A percentile compares a stretch with the other conserved stretches of the same genome.
These are phyloP conservation scores for Ascomycota sp. DNA, from an alignment of 2,329 filamentous ascomycete species.

Conservation along the genomic window DNA sequence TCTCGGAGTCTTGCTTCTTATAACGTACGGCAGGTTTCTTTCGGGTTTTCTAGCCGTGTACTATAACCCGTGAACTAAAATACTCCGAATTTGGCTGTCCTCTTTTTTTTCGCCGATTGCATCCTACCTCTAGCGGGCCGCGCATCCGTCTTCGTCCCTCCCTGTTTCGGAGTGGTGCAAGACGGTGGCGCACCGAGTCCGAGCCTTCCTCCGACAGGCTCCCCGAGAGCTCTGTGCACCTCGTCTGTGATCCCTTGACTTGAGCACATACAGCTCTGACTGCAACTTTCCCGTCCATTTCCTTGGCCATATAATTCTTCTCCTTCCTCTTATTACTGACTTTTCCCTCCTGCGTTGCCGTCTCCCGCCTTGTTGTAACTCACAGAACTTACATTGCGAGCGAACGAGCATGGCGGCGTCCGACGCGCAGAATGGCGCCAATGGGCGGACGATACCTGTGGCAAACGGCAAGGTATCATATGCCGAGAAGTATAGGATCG, in stretches of 20 bases:
- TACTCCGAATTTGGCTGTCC: too few relatives aligned
- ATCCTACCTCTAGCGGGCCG: too few relatives aligned
- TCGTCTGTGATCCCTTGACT: conserved; percentile 1
- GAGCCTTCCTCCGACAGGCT: neutral
- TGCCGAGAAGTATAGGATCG: conserved; percentile 62
- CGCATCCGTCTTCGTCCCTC: too few relatives aligned
- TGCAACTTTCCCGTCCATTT: neutral
- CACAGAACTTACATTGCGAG: conserved; percentile 22
- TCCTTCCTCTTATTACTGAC: neutral
- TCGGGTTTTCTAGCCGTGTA: too few relatives aligned
- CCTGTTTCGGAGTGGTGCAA: too few relatives aligned
- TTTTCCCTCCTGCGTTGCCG: neutral
- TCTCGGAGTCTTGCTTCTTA: too few relatives aligned
- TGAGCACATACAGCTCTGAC: too few relatives aligned
- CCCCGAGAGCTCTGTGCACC: neutral
- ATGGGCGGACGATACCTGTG: conserved; percentile 28
- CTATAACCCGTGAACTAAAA: too few relatives aligned
- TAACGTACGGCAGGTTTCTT: too few relatives aligned
- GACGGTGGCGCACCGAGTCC: neutral
- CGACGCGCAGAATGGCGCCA: conserved; percentile 15
- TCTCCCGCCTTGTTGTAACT: neutral
- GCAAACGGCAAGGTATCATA: conserved; percentile 44
- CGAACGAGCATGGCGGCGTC: conserved; percentile 9
- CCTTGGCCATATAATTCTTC: neutral
- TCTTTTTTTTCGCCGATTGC: too few relatives aligned